Percentiles rank a stretch among this genome's conserved stretches.
Conservation (phyloP, 1,284 basidiomycete genomes). For the Moniliophthora roreri region DNA sequence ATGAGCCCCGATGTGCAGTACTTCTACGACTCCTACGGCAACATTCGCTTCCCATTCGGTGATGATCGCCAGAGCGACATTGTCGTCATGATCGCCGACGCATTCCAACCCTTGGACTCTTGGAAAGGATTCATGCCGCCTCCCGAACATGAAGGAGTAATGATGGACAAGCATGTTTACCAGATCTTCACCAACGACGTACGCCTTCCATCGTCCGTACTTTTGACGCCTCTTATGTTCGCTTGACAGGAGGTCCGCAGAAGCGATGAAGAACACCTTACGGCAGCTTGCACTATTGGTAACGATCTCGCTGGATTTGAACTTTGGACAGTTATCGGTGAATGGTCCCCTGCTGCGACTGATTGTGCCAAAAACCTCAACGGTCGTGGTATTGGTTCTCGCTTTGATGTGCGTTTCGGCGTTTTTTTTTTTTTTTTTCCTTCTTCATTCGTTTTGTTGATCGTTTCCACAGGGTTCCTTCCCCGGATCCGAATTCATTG, state of each 20-base stretch:
- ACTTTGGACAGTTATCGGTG: conserved; percentile 79
- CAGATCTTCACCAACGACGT: conserved; percentile 74
- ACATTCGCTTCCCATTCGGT: conserved; percentile 67
- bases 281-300: conserved; percentile 56
- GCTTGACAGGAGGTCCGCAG: conserved; percentile 49
- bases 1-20: conserved; percentile 39
- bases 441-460: neutral
- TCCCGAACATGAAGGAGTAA: conserved; percentile 62
- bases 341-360: conserved; percentile 82
- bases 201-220: conserved; percentile 20
- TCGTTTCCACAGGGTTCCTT: conserved; percentile 40
- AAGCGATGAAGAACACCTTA: conserved; percentile 62
- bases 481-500: conserved; percentile 64
- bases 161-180: conserved; percentile 84
- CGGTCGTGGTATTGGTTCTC: conserved; percentile 65
- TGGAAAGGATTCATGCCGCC: conserved; percentile 72
- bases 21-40: conserved; percentile 74
- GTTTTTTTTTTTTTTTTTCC: neutral
- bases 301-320: conserved; percentile 52
- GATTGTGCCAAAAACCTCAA: conserved; percentile 87
- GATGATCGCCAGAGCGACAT: conserved; percentile 57
- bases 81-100: conserved; percentile 80
- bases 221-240: neutral
- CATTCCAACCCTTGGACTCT: conserved; percentile 76
- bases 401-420: conserved; percentile 61